These are phyloP conservation scores for Penicillium corylophilum DNA, from an alignment of 2,329 filamentous ascomycete genomes.

Conservation along the genomic window DNA sequence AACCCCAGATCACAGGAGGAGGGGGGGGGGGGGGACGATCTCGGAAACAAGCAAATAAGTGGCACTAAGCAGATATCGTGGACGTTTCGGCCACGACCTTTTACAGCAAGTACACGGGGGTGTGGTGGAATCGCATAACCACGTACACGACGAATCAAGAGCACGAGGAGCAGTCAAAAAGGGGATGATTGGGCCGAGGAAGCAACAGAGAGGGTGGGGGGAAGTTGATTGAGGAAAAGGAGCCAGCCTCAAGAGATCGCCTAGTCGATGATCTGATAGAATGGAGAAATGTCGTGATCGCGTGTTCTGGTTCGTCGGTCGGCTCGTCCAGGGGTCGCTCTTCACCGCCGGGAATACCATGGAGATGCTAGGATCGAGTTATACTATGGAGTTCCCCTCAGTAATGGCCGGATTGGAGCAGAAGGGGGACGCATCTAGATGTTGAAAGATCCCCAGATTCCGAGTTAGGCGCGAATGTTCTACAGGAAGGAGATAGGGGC, in stretches of 20 bases:
- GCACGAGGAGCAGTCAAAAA: neutral
- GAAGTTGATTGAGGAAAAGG: neutral
- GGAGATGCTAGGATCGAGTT: neutral
- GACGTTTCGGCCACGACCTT: neutral
- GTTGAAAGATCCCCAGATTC: neutral
- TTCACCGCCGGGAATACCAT: constrained; percentile 21
- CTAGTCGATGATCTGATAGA: constrained; percentile 43
- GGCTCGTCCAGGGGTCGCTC: neutral
- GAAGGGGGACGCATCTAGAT: neutral
- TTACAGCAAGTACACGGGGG: neutral
- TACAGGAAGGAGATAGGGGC: neutral
- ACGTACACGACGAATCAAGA: constrained; percentile 19
- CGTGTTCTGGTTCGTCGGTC: constrained; percentile 30
- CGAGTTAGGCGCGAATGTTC: neutral
- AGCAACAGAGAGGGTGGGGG: neutral
- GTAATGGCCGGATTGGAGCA: too few species aligned
- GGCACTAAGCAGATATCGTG: neutral
- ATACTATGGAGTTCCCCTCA: too few species aligned
- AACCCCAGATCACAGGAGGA: constrained; percentile 18
- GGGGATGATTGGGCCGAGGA: neutral
- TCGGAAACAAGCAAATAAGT: neutral
- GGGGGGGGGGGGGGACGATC: constrained; percentile 1
- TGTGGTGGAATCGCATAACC: constrained; percentile 21
- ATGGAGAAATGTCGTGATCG: constrained; percentile 48
- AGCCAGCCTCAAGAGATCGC: constrained; percentile 3